phyloP scores from a whole-genome alignment of 225 moss, liverwort and hornwort genomes.

The Pseudoscleropodium purum region DNA sequence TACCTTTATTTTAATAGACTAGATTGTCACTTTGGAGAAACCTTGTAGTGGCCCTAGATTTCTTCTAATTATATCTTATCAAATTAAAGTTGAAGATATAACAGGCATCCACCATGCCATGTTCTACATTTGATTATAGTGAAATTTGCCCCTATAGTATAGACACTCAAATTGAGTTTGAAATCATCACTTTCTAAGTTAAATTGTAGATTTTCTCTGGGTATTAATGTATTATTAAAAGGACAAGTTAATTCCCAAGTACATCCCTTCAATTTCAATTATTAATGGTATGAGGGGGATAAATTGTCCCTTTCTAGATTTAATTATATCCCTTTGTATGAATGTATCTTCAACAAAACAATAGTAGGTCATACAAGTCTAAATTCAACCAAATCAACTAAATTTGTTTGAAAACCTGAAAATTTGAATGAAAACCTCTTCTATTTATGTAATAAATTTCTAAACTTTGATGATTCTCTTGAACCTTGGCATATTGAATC shows the following conservation, averaged over 20 bases:
- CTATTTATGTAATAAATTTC: neutral
- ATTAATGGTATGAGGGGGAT: rapidly evolving
- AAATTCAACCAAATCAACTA: neutral
- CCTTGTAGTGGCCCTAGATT: no score
- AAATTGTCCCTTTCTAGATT: neutral
- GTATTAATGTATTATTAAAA: neutral
- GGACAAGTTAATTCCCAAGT: neutral
- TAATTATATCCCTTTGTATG: neutral
- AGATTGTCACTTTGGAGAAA: no score
- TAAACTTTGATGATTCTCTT: neutral
- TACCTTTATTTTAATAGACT: no score
- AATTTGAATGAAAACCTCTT: neutral
- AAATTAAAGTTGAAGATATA: neutral
- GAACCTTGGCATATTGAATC: neutral
- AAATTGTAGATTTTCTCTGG: neutral
- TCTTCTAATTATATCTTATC: neutral
- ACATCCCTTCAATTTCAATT: neutral
- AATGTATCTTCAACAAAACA: neutral
- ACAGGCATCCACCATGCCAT: neutral
- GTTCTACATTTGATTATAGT: neutral
- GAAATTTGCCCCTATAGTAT: neutral
- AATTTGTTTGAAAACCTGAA: no score
- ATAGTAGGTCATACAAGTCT: neutral
- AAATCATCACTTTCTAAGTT: neutral
- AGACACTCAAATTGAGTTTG: neutral